Conservation (phyloP, 2,329 filamentous ascomycete genomes). For the Fonsecaea erecta region DNA sequence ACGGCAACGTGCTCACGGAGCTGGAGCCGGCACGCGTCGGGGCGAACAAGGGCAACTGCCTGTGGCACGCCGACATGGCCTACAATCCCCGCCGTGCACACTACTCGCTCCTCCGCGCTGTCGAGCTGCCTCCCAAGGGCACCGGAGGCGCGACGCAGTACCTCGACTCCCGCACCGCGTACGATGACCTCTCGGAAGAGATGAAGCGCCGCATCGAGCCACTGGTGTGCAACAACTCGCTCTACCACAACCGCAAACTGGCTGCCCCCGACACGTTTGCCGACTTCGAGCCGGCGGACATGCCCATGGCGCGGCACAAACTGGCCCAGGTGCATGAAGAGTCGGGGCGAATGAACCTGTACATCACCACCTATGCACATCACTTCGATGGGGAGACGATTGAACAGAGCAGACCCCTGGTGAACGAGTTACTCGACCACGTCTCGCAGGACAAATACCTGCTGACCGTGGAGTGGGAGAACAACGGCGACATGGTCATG, state of each 20-base stretch:
- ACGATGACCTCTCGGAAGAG: conserved; percentile 11
- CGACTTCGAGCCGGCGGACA: background rate
- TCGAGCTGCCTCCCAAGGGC: conserved; percentile 5
- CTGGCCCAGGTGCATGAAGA: conserved; percentile 4
- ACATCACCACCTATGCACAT: conserved; percentile 1
- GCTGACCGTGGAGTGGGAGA: conserved; percentile 12
- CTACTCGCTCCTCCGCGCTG: conserved; percentile 1
- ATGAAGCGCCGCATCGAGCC: background rate
- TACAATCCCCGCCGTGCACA: conserved; percentile 8
- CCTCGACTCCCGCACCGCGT: conserved; percentile 13
- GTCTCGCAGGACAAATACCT: conserved; percentile 10
- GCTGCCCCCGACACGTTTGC: conserved; percentile 11
- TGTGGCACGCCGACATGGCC: conserved; percentile 9
- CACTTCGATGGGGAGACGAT: background rate
- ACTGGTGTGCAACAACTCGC: conserved; percentile 5
- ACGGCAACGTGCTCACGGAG: background rate
- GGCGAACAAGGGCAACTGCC: conserved; percentile 4
- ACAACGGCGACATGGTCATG: conserved; percentile 17
- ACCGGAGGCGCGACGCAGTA: conserved; percentile 6
- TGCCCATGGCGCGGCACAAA: background rate
- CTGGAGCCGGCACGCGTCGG: background rate
- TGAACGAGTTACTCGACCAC: conserved; percentile 1
- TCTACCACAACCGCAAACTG: conserved; percentile 5
- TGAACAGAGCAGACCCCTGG: conserved; percentile 2
- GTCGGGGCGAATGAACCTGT: conserved; percentile 1